phyloP scores from a whole-genome alignment of 2,329 filamentous ascomycete genomes.

The Chalaropsis ovoidea region DNA sequence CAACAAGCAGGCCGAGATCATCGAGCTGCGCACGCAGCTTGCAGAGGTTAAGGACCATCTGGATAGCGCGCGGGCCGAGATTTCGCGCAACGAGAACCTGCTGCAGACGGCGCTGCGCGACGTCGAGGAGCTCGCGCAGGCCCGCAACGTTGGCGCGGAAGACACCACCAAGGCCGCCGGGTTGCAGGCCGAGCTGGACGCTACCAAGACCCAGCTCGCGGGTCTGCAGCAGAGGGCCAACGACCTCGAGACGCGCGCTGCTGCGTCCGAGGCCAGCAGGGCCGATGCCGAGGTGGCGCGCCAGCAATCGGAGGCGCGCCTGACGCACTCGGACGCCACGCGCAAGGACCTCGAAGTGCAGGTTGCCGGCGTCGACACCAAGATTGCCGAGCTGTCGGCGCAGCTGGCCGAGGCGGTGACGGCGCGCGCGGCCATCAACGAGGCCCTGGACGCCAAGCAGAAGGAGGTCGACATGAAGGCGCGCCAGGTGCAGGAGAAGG shows the following conservation, averaged over 20 bases:
- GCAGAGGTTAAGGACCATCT: constrained; percentile 26
- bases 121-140: constrained; percentile 27
- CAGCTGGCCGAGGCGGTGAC: constrained; percentile 32
- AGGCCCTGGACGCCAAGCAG: constrained; percentile 34
- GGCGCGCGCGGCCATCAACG: constrained; percentile 35
- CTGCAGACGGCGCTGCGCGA: constrained; percentile 28
- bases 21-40: constrained; percentile 25
- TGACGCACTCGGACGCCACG: constrained; percentile 22
- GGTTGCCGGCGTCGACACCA: constrained; percentile 29
- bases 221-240: constrained; percentile 34
- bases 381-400: constrained; percentile 33
- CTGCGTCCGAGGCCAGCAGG: constrained; percentile 23
- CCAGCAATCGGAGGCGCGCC: constrained; percentile 21
- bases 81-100: constrained; percentile 29
- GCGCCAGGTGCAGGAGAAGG: constrained; percentile 38
- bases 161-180: constrained; percentile 27
- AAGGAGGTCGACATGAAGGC: constrained; percentile 35
- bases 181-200: constrained; percentile 38
- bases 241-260: constrained; percentile 23
- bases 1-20: constrained; percentile 25
- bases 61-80: constrained; percentile 24
- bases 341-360: constrained; percentile 26
- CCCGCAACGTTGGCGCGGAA: constrained; percentile 25
- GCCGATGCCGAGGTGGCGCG: constrained; percentile 26
- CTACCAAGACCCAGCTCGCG: constrained; percentile 33